Percentiles rank a stretch among this genome's conserved stretches.
These are phyloP conservation scores for Leptographium flavum DNA, from an alignment of 2,329 filamentous ascomycete genomes.

Conservation along the genomic window DNA sequence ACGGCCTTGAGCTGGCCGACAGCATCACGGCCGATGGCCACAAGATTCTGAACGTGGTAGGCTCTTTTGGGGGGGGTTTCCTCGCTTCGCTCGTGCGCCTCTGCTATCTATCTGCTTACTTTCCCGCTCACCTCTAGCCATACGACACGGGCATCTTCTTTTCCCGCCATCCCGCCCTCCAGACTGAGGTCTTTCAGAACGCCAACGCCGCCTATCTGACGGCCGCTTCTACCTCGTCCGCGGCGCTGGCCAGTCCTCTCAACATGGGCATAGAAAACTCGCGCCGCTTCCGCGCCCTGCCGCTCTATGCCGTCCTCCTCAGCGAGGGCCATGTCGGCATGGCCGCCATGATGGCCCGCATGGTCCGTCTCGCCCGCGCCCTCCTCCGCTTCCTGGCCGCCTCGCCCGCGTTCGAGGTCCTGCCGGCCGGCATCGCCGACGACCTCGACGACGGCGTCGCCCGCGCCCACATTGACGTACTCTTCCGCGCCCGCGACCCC, in stretches of 20 bases:
- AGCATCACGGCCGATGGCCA: constrained; percentile 80
- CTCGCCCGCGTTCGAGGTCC: constrained; percentile 49
- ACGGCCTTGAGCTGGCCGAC: constrained; percentile 68
- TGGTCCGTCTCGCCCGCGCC: constrained; percentile 55
- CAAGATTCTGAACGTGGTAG: constrained; percentile 78
- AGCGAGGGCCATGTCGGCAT: constrained; percentile 62
- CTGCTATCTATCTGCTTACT: not conserved
- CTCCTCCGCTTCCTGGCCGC: constrained; percentile 50
- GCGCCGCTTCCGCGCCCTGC: constrained; percentile 77
- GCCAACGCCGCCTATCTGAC: constrained; percentile 71
- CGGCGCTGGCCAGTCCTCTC: constrained; percentile 58
- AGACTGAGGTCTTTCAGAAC: constrained; percentile 60
- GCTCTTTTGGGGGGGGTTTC: constrained; percentile 14
- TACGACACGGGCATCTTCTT: constrained; percentile 91
- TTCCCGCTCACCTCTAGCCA: constrained; percentile 31
- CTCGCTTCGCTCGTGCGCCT: not conserved
- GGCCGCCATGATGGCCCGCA: constrained; percentile 51
- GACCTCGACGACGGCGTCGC: constrained; percentile 19
- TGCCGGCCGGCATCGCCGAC: constrained; percentile 29
- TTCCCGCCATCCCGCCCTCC: constrained; percentile 45
- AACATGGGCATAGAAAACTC: constrained; percentile 88
- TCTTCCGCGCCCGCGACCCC: constrained; percentile 60
- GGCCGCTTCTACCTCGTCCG: constrained; percentile 8
- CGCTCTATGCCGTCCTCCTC: constrained; percentile 67
- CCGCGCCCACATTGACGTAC: constrained; percentile 50